Percentiles rank a stretch among this genome's conserved stretches.
These are phyloP conservation scores for Hericium erinaceus DNA, from an alignment of 768 basidiomycete species.

Conservation along the genomic window DNA sequence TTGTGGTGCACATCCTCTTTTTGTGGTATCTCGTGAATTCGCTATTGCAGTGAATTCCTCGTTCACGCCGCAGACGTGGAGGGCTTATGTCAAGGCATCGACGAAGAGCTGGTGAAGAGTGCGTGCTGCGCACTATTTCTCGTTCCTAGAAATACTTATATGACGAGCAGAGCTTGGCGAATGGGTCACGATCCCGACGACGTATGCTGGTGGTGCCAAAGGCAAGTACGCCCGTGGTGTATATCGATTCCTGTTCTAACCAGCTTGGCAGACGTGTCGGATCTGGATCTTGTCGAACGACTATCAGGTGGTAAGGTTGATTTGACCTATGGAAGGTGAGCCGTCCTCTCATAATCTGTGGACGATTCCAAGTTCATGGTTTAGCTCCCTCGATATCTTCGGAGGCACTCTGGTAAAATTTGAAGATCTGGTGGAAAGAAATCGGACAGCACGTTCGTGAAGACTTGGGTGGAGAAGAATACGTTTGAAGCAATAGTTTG, in stretches of 20 bases:
- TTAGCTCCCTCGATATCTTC: conserved; percentile 60
- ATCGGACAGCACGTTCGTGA: background rate
- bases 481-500: background rate
- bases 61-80: conserved; percentile 99
- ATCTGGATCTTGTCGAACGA: conserved; percentile 70
- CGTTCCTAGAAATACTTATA: conserved; percentile 2
- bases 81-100: conserved; percentile 93
- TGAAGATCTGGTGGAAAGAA: conserved; percentile 35
- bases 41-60: conserved; percentile 66
- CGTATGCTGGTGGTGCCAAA: conserved; percentile 95
- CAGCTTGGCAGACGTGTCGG: conserved; percentile 51
- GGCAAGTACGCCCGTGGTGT: conserved; percentile 25
- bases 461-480: background rate
- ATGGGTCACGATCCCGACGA: conserved; percentile 88
- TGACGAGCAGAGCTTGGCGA: conserved; percentile 62
- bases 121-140: background rate
- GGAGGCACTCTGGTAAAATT: conserved; percentile 58
- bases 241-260: background rate
- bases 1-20: conserved; percentile 5
- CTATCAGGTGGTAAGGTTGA: conserved; percentile 82
- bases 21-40: background rate
- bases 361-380: background rate
- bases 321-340: conserved; percentile 75
- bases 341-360: background rate
- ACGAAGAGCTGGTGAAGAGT: conserved; percentile 80